A percentile compares a stretch with the other conserved stretches of the same genome.
Conservation (phyloP, 2,329 filamentous ascomycete species). For the Epichloe glyceriae region DNA sequence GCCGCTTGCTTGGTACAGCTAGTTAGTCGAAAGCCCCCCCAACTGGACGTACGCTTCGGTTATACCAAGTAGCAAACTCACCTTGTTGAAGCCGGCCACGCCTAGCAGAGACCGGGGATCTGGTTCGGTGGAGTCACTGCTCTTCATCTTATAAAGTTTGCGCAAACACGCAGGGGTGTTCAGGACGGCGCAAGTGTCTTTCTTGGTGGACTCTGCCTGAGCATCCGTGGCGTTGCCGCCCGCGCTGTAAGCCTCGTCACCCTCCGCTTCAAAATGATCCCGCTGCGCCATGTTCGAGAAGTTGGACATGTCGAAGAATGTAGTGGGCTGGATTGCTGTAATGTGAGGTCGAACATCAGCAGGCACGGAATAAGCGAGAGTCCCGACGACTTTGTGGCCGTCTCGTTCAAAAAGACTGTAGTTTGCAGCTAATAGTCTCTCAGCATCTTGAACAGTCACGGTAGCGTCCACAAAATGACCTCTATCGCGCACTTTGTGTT, state of each 20-base stretch:
- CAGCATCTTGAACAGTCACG: constrained; percentile 26
- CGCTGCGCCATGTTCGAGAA: background rate
- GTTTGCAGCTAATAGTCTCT: constrained; percentile 32
- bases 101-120: constrained; percentile 50
- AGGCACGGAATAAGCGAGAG: constrained; percentile 27
- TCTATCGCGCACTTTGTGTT: constrained; percentile 22
- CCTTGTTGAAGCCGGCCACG: constrained; percentile 35
- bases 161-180: constrained; percentile 32
- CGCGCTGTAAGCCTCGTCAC: background rate
- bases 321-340: constrained; percentile 38
- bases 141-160: constrained; percentile 29
- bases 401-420: constrained; percentile 25
- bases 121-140: constrained; percentile 36
- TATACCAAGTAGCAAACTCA: constrained; percentile 8
- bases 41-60: background rate
- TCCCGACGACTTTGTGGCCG: constrained; percentile 29
- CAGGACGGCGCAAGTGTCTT: constrained; percentile 21
- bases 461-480: constrained; percentile 29
- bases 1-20: constrained; percentile 30
- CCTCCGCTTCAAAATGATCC: background rate
- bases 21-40: background rate
- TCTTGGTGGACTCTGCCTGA: background rate
- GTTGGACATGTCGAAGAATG: constrained; percentile 12
- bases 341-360: constrained; percentile 15
- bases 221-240: background rate